Evolutionary conservation across 192 early-diverging fungal genomes (phyloP).

Genomic region (Coemansia sp.): DNA sequence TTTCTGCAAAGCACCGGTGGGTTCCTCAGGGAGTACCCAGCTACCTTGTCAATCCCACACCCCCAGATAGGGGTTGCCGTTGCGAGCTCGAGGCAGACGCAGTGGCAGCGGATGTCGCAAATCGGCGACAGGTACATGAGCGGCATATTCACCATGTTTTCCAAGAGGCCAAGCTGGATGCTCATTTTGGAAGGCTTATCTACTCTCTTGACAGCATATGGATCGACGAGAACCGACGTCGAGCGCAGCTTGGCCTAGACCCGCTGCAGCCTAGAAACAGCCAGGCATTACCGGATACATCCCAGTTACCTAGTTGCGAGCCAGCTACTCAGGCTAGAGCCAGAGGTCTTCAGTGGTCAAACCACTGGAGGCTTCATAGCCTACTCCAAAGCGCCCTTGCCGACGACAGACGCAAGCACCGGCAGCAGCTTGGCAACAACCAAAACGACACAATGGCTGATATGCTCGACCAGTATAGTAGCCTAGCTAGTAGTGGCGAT

Average conservation of each 20-base stretch:
- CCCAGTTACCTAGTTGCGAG: not conserved
- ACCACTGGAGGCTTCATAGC: conserved; percentile 43
- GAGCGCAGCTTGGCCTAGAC: conserved; percentile 27
- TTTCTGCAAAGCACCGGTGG: conserved; percentile 21
- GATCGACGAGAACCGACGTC: conserved; percentile 61
- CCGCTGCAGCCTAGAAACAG: conserved; percentile 11
- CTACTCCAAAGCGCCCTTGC: conserved; percentile 37
- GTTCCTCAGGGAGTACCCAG: conserved; percentile 30
- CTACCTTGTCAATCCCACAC: conserved; percentile 30
- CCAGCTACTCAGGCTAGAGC: not conserved
- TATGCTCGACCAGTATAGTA: not conserved
- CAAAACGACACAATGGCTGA: not conserved
- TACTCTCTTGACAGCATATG: conserved; percentile 62
- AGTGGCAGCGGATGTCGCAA: conserved; percentile 62
- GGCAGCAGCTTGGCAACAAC: not conserved
- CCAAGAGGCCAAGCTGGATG: conserved; percentile 20
- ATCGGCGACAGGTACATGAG: conserved; percentile 55
- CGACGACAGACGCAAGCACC: conserved; percentile 3
- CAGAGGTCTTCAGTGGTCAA: conserved; percentile 29
- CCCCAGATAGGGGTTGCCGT: conserved; percentile 56
- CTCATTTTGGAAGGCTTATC: conserved; percentile 54
- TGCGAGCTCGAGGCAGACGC: conserved; percentile 81
- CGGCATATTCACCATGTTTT: conserved; percentile 53
- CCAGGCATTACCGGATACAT: conserved; percentile 1
- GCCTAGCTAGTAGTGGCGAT: not conserved